phyloP scores from a whole-genome alignment of 148 eudicot genomes.

The Drosera capensis region DNA sequence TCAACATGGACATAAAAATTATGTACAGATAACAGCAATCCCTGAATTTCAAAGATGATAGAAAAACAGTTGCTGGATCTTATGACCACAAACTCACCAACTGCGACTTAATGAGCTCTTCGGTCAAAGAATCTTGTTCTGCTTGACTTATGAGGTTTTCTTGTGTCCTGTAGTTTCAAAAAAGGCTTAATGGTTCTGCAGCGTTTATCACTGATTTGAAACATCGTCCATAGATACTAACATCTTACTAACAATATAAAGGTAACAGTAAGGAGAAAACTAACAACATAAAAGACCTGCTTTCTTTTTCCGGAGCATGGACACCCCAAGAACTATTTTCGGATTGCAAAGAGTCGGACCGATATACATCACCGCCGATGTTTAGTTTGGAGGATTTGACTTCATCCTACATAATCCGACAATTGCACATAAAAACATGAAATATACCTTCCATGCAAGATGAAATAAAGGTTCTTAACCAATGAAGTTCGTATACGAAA shows the following conservation, averaged over 20 bases:
- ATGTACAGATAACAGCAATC: slow-evolving; percentile 1
- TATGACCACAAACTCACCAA: slow-evolving; percentile 13
- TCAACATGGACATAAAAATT: slow-evolving; percentile 12
- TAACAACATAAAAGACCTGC: slow-evolving; percentile 26
- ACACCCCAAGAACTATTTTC: slow-evolving; percentile 17
- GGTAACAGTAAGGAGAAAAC: background rate
- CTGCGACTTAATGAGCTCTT: slow-evolving; percentile 30
- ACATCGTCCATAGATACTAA: background rate
- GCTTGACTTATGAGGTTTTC: slow-evolving; percentile 27
- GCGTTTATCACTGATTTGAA: background rate
- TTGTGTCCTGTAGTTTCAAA: slow-evolving; percentile 30
- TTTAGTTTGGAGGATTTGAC: slow-evolving; percentile 19
- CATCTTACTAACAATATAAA: background rate
- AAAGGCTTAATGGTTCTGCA: background rate
- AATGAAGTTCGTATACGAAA: too few species aligned
- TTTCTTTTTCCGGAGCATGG: slow-evolving; percentile 22
- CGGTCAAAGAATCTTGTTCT: slow-evolving; percentile 18
- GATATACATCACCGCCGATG: slow-evolving; percentile 18
- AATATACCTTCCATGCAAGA: too few species aligned
- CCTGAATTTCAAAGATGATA: slow-evolving; percentile 1
- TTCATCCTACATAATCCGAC: slow-evolving; percentile 45
- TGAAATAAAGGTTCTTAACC: too few species aligned
- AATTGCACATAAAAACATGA: background rate
- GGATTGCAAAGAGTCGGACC: slow-evolving; percentile 24
- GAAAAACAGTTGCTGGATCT: background rate